Percentiles rank a stretch among this genome's conserved stretches.
Evolutionary conservation across 1,284 basidiomycete genomes (phyloP).

Genomic region (Tylopilus sp.): DNA sequence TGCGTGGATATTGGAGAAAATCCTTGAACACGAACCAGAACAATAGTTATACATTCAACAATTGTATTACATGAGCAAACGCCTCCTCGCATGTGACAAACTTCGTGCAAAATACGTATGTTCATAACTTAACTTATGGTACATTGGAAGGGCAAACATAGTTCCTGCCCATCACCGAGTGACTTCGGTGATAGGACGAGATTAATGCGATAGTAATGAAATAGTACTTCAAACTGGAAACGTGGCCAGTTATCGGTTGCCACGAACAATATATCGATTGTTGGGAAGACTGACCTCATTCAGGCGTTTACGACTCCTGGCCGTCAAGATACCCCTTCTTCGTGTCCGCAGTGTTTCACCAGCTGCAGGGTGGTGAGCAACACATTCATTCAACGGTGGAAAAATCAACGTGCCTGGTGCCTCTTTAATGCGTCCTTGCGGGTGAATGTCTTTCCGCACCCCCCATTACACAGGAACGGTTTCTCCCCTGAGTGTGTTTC

Average conservation of each 20-base stretch:
- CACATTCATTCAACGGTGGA: constrained; percentile 1
- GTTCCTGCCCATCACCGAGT: constrained; percentile 13
- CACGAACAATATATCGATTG: constrained; percentile 6
- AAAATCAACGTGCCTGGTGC: constrained; percentile 55
- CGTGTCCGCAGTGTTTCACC: constrained; percentile 70
- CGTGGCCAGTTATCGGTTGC: constrained; percentile 17
- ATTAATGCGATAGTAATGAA: constrained; percentile 28
- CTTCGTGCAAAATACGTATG: constrained; percentile 19
- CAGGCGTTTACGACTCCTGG: constrained; percentile 20
- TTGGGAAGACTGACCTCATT: constrained; percentile 17
- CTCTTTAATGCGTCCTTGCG: constrained; percentile 77
- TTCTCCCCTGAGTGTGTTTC: constrained; percentile 79
- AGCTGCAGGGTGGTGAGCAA: constrained; percentile 42
- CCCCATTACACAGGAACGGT: constrained; percentile 73
- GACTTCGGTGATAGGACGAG: constrained; percentile 17
- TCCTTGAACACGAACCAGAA: constrained; percentile 20
- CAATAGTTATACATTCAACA: constrained; percentile 22
- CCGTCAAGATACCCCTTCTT: constrained; percentile 45
- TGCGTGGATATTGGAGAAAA: constrained; percentile 73
- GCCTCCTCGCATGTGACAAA: constrained; percentile 16
- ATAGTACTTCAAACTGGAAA: constrained; percentile 15
- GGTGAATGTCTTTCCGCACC: constrained; percentile 78
- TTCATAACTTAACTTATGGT: constrained; percentile 32
- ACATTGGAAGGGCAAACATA: constrained; percentile 25
- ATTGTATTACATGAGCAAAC: constrained; percentile 25